Evolutionary conservation across 2,329 filamentous ascomycete species (phyloP), one percentile per base, ranked within the genome.

Genomic region (Colletotrichum sp.): DNA sequence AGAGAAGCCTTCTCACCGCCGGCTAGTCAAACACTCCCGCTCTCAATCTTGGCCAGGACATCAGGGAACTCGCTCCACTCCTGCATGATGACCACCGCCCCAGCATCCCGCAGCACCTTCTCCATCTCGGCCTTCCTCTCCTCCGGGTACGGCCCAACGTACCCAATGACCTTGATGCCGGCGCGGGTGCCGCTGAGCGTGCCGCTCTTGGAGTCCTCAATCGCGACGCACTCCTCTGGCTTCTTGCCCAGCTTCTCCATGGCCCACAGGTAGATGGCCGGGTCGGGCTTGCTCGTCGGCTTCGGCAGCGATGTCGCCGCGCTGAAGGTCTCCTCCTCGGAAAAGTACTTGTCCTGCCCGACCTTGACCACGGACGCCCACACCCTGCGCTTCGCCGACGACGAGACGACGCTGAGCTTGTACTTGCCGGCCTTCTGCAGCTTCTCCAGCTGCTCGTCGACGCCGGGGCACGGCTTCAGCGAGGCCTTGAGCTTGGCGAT

Each of bases 271-370:
- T 98, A 98, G 86, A 98, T 94, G 79, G 95, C 94, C 21, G 96
- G 96, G 85, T 98, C 94, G 18, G 96, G 96, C 91, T 98, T 98
- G 85, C 92, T 94, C 71, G 95, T 96, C n/a, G 96, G 96, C 82
- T 88, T 92, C 73, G 91, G 88, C 80, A 98, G 90, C 74, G 93
- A 95, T 36, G 93, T 95, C 73, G 95, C 95, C 71, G 96, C 96
- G 60, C 93, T 95, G 90, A 94, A 98, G 83, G 98, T 90, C 79
- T 92, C 90, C 79, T 95, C 90, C 32, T 89, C 86, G n/a, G 88
- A 87, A 87, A 98, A 98, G 90, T 92, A 98, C 85, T 93, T 92
- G 84, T 93, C 93, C 84, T 96, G 94, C 77, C 90, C 92, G 76
- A 95, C 94, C 87, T 95, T 96, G 82, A 94, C 90, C 80, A 98